Base-by-base conservation (phyloP, 2,329 filamentous ascomycete genomes). In the Fusarium irregulare region DNA sequence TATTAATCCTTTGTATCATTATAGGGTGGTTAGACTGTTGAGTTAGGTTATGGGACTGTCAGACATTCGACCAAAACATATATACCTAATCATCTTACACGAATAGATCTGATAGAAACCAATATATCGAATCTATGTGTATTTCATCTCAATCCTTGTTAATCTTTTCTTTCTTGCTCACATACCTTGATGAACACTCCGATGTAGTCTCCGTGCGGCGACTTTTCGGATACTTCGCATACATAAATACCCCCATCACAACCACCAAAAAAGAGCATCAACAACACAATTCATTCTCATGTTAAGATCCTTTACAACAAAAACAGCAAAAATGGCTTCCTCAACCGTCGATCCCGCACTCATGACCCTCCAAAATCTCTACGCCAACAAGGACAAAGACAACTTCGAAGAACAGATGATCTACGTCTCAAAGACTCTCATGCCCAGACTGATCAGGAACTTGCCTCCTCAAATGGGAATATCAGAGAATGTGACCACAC, bases 401-500 rank as follows among this genome's bases (percentile, higher is more conserved):
- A 59, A 32, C 30, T 16, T 68, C 12, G 71, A 71, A 18, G 60
- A 61, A 1, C 64, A 71, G 28, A 69, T 72, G 61, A 21, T 73
- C 16, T 66, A 72, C 20, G 47, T 64, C 16, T 73, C 76, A 0
- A 63, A 54, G 2, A 67, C 64, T 9, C 44, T 77, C 11, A 48
- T 76, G 56, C 50, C 58, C 1, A 25, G 46, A 2, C 34, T 79
- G 0, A 67, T 71, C 3, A 60, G 40, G 1, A 73, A 73, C 13
- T 55, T 80, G 0, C 25, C 76, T 1, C 11, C 44, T 2, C 77
- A 77, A 32, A 76, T 79, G 74, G 72, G 68, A 1, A 62, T 79
- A 7, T 56, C 54, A 0, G 41, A 59, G 25, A 27, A 61, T 6
- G 55, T 25, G 0, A 47, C 44, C 40, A 78, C 66, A 8, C 80